Conservation (phyloP, 2,329 filamentous ascomycete species). For the Zymoseptoria tritici region DNA sequence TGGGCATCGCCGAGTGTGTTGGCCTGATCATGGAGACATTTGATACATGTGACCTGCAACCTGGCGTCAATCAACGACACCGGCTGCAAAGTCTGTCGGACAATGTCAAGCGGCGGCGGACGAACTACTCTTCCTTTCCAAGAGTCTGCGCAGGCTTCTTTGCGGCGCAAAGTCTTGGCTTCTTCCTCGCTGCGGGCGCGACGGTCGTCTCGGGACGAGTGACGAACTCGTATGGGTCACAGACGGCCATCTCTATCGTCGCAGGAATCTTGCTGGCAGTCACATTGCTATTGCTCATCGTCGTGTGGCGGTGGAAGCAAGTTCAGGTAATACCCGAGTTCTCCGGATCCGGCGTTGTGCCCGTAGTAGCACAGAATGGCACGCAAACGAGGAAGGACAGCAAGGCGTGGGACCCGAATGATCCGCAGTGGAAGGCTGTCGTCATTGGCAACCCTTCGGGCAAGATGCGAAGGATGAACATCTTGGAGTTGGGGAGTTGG, state of each 20-base stretch:
- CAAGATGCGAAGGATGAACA: conserved; percentile 60
- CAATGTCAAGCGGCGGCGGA: conserved; percentile 43
- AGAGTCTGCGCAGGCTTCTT: conserved; percentile 66
- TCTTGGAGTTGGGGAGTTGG: conserved; percentile 61
- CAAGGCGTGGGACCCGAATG: conserved; percentile 43
- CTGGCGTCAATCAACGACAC: conserved; percentile 54
- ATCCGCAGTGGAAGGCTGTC: conserved; percentile 59
- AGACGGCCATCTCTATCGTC: conserved; percentile 60
- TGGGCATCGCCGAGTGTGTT: conserved; percentile 69
- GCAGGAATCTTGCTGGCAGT: conserved; percentile 59
- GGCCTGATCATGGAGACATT: conserved; percentile 74
- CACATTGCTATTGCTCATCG: conserved; percentile 54
- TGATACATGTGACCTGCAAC: conserved; percentile 71
- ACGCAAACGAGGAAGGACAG: conserved; percentile 17
- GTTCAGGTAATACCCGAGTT: conserved; percentile 60
- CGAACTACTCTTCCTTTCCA: conserved; percentile 70
- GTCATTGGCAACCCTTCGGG: conserved; percentile 66
- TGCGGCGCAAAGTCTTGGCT: conserved; percentile 61
- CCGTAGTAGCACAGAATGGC: neutral
- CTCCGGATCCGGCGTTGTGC: conserved; percentile 34
- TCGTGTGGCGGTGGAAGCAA: conserved; percentile 57
- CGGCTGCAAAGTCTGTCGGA: conserved; percentile 40
- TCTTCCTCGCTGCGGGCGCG: conserved; percentile 60
- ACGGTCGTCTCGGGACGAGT: conserved; percentile 62
- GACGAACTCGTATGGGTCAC: conserved; percentile 59